These are phyloP conservation scores for Pholiota microspora DNA, from an alignment of 768 basidiomycete species.

Conservation along the genomic window DNA sequence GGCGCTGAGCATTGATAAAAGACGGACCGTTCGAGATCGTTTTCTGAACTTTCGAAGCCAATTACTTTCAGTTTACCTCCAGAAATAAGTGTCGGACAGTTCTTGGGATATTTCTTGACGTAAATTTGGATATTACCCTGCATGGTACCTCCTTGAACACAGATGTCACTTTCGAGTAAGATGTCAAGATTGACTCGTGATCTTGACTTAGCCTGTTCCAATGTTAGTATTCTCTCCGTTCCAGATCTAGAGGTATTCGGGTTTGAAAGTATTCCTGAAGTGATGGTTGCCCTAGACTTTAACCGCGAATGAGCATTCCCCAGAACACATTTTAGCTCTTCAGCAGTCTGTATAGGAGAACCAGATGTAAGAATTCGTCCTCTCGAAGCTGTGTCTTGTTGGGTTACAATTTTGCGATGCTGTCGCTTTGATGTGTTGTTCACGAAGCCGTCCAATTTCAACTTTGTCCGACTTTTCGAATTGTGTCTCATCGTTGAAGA, in stretches of 20 bases:
- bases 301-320: conserved; percentile 60
- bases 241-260: neutral
- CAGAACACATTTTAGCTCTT: conserved; percentile 43
- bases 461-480: neutral
- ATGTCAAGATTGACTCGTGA: conserved; percentile 85
- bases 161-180: conserved; percentile 67
- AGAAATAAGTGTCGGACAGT: conserved; percentile 59
- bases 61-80: conserved; percentile 79
- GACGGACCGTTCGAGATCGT: conserved; percentile 60
- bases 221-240: conserved; percentile 3
- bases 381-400: too few relatives aligned
- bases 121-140: conserved; percentile 68
- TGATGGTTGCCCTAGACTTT: conserved; percentile 48
- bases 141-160: conserved; percentile 77
- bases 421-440: neutral
- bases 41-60: conserved; percentile 75
- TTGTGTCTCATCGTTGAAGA: neutral
- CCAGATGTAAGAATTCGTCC: neutral
- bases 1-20: conserved; percentile 77
- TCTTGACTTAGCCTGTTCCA: conserved; percentile 72
- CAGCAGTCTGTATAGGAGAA: conserved; percentile 20
- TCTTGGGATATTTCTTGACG: conserved; percentile 54
- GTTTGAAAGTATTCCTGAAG: conserved; percentile 8
- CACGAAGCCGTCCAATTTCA: neutral
- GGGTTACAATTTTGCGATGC: too few relatives aligned